Percentiles rank a stretch among this genome's conserved stretches.
These are phyloP conservation scores for Croton laevigatus DNA, from an alignment of 441 rosid genomes.

Conservation along the genomic window DNA sequence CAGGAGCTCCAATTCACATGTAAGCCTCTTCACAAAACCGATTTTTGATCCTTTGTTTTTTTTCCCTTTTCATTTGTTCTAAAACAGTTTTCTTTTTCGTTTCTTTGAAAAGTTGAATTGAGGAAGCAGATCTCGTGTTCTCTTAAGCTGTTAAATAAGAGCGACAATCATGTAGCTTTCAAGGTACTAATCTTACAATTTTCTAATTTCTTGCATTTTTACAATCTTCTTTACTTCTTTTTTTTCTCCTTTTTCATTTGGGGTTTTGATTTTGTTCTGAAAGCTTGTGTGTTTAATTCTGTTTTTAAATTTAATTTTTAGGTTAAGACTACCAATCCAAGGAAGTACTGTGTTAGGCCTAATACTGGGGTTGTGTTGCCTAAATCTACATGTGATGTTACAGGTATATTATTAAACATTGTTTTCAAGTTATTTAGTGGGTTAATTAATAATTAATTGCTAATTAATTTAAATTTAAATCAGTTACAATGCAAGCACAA, in stretches of 20 bases:
- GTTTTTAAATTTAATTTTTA: conserved; percentile 18
- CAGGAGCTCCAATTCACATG: conserved; percentile 80
- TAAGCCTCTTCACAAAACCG: conserved; percentile 27
- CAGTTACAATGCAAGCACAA: conserved; percentile 93
- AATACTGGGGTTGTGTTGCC: conserved; percentile 75
- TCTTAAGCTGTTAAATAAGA: conserved; percentile 60
- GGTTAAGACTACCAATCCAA: conserved; percentile 86
- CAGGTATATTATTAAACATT: conserved; percentile 36
- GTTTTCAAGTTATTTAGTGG: not conserved
- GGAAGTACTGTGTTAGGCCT: conserved; percentile 82
- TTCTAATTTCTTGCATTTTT: not conserved
- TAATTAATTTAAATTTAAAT: conserved; percentile 1
- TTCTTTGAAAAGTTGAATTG: conserved; percentile 53
- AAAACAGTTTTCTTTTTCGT: not conserved
- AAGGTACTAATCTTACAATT: conserved; percentile 39
- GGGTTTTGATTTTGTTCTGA: not conserved
- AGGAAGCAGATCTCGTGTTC: conserved; percentile 80
- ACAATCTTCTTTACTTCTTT: not conserved
- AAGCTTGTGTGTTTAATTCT: not conserved
- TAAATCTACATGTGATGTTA: conserved; percentile 60
- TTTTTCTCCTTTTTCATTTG: not conserved
- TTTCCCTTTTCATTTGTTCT: conserved; percentile 1
- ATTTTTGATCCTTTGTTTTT: conserved; percentile 19
- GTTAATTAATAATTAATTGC: not conserved
- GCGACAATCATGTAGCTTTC: conserved; percentile 67